These are phyloP conservation scores for Aphanomyces stellatus DNA, from an alignment of 352 stramenopile species.

Conservation along the genomic window DNA sequence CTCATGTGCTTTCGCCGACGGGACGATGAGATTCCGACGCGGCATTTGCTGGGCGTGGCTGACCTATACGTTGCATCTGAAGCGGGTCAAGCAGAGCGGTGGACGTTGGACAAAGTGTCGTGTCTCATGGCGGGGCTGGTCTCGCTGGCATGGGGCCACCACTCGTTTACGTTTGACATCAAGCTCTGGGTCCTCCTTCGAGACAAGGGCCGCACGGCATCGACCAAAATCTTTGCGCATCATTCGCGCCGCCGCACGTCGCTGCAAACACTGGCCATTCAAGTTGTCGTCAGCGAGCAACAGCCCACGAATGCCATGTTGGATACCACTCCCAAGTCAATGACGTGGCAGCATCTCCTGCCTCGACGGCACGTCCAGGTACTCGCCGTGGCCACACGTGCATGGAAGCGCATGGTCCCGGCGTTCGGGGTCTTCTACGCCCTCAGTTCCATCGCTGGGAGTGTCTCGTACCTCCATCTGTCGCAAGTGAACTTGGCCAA, in stretches of 20 bases:
- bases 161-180: not conserved
- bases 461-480: not conserved
- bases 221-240: too few species aligned
- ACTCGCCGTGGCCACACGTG: not conserved
- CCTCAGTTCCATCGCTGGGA: not conserved
- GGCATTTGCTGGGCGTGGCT: not conserved
- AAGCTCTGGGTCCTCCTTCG: not conserved
- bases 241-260: too few species aligned
- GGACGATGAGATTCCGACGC: too few species aligned
- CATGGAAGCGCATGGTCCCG: not conserved
- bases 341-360: too few species aligned
- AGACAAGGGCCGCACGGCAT: too few species aligned
- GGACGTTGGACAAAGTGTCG: not conserved
- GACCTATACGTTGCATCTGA: not conserved
- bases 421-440: not conserved
- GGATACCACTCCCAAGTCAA: too few species aligned
- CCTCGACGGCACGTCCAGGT: too few species aligned
- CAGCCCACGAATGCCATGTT: too few species aligned
- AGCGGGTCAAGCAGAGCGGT: too few species aligned
- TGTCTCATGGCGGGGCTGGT: slow-evolving; percentile 11
- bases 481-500: not conserved
- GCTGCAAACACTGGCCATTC: too few species aligned
- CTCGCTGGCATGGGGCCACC: not conserved
- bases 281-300: too few species aligned
- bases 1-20: not conserved